These are phyloP conservation scores for Colletotrichum tamarilloi DNA, from an alignment of 2,329 filamentous ascomycete species.

Conservation along the genomic window DNA sequence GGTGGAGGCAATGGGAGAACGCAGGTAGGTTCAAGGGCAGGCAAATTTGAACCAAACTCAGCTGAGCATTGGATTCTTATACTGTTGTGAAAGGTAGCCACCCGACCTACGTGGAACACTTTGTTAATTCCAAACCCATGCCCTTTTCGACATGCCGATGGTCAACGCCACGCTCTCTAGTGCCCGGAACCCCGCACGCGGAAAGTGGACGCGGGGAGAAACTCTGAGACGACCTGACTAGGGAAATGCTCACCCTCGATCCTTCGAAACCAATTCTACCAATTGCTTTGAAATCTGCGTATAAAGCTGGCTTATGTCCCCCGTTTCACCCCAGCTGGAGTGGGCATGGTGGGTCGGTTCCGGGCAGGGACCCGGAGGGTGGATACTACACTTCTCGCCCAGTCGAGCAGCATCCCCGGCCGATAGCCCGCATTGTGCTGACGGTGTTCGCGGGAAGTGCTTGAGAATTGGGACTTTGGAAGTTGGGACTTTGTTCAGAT, in stretches of 20 bases:
- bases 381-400: not conserved
- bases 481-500: not conserved
- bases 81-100: not conserved
- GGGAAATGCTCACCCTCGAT: not conserved
- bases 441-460: not conserved
- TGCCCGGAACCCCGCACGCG: conserved; percentile 33
- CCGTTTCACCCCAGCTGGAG: not conserved
- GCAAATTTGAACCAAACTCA: not conserved
- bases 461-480: not conserved
- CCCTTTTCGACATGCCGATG: conserved; percentile 27
- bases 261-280: not conserved
- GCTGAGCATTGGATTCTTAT: conserved; percentile 16
- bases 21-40: not conserved
- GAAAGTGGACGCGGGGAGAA: conserved; percentile 26
- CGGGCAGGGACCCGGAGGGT: conserved; percentile 8
- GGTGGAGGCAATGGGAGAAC: not conserved
- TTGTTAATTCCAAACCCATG: conserved; percentile 16
- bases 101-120: conserved; percentile 4
- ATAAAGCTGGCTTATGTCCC: not conserved
- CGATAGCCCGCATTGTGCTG: not conserved
- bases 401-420: conserved; percentile 7
- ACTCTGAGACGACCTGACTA: conserved; percentile 10
- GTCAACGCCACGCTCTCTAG: conserved; percentile 16
- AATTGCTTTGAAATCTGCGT: conserved; percentile 14
- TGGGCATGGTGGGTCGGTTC: not conserved